Evolutionary conservation across 2,329 filamentous ascomycete species (phyloP).

Genomic region (Uncinocarpus reesii): DNA sequence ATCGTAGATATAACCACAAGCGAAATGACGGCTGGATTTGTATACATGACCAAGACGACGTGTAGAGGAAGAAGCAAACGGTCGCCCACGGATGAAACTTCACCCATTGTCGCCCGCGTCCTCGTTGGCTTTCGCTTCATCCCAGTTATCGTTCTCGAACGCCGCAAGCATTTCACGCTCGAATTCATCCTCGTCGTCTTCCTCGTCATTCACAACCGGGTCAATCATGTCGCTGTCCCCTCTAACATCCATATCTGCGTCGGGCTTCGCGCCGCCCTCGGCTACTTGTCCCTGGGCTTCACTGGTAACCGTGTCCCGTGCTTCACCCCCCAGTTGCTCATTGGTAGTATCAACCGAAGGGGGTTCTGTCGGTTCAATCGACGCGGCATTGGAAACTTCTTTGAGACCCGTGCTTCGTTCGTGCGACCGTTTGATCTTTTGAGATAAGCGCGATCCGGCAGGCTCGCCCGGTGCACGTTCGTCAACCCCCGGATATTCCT

Average conservation of each 20-base stretch:
- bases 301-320: slow-evolving; percentile 30
- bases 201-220: slow-evolving; percentile 11
- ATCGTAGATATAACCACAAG: too few relatives aligned
- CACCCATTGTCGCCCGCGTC: slow-evolving; percentile 18
- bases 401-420: slow-evolving; percentile 33
- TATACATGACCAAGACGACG: too few relatives aligned
- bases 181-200: slow-evolving; percentile 38
- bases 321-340: slow-evolving; percentile 50
- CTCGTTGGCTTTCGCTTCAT: slow-evolving; percentile 31
- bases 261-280: slow-evolving; percentile 25
- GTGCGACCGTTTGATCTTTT: slow-evolving; percentile 35
- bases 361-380: slow-evolving; percentile 14
- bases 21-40: too few relatives aligned
- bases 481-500: slow-evolving; percentile 26
- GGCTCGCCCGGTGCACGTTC: slow-evolving; percentile 39
- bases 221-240: slow-evolving; percentile 11
- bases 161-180: slow-evolving; percentile 51
- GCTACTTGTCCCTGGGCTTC: slow-evolving; percentile 17
- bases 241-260: slow-evolving; percentile 18
- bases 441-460: slow-evolving; percentile 29
- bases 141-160: slow-evolving; percentile 39
- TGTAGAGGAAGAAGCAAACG: neutral
- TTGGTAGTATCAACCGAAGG: slow-evolving; percentile 8
- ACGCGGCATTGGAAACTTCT: slow-evolving; percentile 27
- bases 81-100: neutral